Evolutionary conservation across 805 yeast genomes (phyloP).

Genomic region (Candida railenensis): DNA sequence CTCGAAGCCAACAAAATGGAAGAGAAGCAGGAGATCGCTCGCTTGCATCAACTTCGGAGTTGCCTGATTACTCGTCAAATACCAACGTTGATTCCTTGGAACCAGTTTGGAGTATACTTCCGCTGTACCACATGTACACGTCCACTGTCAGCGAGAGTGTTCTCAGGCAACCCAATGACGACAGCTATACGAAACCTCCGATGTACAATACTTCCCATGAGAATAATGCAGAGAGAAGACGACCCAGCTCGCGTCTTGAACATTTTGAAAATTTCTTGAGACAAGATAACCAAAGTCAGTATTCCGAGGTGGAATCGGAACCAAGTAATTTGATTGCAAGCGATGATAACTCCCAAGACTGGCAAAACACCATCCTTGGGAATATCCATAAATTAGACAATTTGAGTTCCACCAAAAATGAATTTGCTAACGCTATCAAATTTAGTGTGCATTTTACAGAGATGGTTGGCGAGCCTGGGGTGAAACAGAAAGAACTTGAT

Average conservation of each 20-base stretch:
- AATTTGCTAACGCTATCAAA: conserved; percentile 23
- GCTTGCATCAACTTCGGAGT: no score
- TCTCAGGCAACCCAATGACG: no score
- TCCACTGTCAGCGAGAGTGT: conserved; percentile 16
- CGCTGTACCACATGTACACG: conserved; percentile 37
- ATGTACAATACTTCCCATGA: no score
- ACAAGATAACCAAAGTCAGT: no score
- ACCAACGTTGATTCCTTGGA: conserved; percentile 8
- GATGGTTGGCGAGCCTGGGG: conserved; percentile 28
- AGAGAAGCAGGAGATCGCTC: neutral
- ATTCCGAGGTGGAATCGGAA: conserved; percentile 17
- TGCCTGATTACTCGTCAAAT: neutral
- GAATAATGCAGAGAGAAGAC: neutral
- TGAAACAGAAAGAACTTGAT: conserved; percentile 26
- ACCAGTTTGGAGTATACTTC: conserved; percentile 39
- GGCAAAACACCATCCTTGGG: conserved; percentile 40
- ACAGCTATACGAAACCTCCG: no score
- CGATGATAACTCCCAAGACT: conserved; percentile 29
- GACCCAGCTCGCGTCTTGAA: no score
- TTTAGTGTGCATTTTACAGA: conserved; percentile 33
- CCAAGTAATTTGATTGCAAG: conserved; percentile 22
- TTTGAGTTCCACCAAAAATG: conserved; percentile 27
- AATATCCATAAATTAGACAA: conserved; percentile 34
- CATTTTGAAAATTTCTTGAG: no score
- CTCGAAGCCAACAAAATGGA: neutral